phyloP scores from a whole-genome alignment of 2,329 filamentous ascomycete species.

The Scedosporium aurantiacum region DNA sequence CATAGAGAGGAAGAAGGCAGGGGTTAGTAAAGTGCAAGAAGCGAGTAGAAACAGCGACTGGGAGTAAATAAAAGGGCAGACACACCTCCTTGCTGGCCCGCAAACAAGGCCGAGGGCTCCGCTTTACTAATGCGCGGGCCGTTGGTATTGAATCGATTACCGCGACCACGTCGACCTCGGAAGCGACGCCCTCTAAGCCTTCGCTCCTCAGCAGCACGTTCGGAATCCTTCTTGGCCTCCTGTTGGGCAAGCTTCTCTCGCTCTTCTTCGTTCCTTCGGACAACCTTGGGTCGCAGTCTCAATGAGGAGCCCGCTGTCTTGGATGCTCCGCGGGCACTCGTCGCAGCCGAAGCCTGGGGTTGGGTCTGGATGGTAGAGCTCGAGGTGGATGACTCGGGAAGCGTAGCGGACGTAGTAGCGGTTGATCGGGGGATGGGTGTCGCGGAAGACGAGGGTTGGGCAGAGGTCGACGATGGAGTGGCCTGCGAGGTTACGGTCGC shows the following conservation, averaged over 20 bases:
- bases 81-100: neutral
- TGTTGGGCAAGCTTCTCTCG: conserved; percentile 34
- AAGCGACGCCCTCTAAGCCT: conserved; percentile 26
- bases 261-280: conserved; percentile 39
- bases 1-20: neutral
- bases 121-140: conserved; percentile 27
- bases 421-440: neutral
- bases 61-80: neutral
- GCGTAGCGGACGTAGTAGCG: neutral
- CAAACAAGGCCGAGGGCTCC: conserved; percentile 7
- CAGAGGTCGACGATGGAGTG: neutral
- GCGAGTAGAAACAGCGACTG: conserved; percentile 2
- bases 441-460: neutral
- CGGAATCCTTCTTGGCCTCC: conserved; percentile 30
- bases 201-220: conserved; percentile 28
- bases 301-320: conserved; percentile 14
- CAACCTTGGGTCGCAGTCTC: conserved; percentile 35
- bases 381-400: neutral
- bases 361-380: neutral
- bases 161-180: conserved; percentile 30
- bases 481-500: neutral
- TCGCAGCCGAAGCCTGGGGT: neutral
- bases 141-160: conserved; percentile 25
- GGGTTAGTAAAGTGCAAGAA: neutral
- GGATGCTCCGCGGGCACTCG: conserved; percentile 6